phyloP scores from a whole-genome alignment of 2,329 filamentous ascomycete species.

The Ceratocystis papillata region DNA sequence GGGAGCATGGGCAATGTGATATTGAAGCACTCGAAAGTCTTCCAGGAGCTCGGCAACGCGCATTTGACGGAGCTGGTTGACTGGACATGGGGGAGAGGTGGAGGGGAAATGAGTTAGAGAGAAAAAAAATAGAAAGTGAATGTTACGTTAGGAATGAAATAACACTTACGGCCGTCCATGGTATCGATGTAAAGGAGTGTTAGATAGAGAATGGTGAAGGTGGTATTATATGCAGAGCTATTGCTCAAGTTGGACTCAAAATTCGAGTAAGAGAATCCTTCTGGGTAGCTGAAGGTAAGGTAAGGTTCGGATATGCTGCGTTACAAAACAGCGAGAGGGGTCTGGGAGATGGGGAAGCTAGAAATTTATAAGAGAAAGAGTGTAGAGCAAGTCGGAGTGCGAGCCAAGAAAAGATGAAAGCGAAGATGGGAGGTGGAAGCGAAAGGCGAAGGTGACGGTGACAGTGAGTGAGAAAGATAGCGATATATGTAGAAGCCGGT shows the following conservation, averaged over 20 bases:
- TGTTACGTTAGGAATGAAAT: background rate
- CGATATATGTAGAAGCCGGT: background rate
- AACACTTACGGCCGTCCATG: constrained; percentile 29
- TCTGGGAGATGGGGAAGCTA: background rate
- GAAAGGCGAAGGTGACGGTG: background rate
- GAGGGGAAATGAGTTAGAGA: constrained; percentile 12
- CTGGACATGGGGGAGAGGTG: constrained; percentile 32
- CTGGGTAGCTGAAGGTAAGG: background rate
- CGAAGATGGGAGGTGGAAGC: background rate
- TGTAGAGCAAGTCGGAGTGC: background rate
- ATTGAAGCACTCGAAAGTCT: constrained; percentile 52
- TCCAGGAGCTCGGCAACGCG: constrained; percentile 52
- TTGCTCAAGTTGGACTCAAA: background rate
- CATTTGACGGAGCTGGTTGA: constrained; percentile 48
- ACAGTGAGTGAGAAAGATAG: background rate
- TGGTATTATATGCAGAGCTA: background rate
- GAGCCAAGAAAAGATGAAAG: background rate
- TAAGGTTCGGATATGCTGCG: too few relatives aligned
- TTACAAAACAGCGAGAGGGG: background rate
- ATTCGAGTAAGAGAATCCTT: background rate
- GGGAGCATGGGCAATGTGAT: constrained; percentile 49
- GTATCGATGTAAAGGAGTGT: constrained; percentile 7
- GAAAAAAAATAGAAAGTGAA: background rate
- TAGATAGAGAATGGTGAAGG: background rate
- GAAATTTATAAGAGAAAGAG: background rate